Percentiles rank a stretch among this genome's conserved stretches.
These are phyloP conservation scores for Lasiosphaeriaceae sp. DNA, from an alignment of 495 filamentous ascomycete genomes.

Conservation along the genomic window DNA sequence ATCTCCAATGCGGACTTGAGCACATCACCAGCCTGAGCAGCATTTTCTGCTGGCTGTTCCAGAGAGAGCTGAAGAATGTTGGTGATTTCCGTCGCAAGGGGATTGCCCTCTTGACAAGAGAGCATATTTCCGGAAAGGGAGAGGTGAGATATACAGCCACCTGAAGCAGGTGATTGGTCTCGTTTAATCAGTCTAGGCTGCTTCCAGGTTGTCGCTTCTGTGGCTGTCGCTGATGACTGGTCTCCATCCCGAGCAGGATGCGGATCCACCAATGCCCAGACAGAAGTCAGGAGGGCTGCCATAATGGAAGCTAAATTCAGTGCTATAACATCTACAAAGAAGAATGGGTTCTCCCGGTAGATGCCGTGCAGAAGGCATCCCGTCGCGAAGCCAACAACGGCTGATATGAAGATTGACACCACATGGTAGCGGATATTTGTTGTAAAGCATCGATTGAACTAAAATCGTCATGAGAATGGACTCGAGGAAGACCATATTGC, in stretches of 20 bases:
- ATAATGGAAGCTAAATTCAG: constrained; percentile 12
- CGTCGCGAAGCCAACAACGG: constrained; percentile 16
- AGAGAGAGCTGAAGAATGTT: too few relatives aligned
- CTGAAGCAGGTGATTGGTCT: too few relatives aligned
- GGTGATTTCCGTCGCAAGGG: too few relatives aligned
- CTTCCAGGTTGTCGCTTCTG: constrained; percentile 1
- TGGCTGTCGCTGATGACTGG: neutral
- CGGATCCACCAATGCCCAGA: constrained; percentile 18
- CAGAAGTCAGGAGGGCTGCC: constrained; percentile 14
- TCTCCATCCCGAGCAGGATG: too few relatives aligned
- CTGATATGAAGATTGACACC: constrained; percentile 16
- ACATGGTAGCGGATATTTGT: constrained; percentile 19
- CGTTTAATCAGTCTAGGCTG: constrained; percentile 5
- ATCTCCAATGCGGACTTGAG: too few relatives aligned
- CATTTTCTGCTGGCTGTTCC: too few relatives aligned
- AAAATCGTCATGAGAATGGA: too few relatives aligned
- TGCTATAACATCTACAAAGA: constrained; percentile 18
- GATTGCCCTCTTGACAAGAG: too few relatives aligned
- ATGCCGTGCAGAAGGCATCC: constrained; percentile 18
- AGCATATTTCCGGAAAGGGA: too few relatives aligned
- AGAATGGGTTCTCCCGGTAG: neutral
- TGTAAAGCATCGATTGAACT: constrained; percentile 32
- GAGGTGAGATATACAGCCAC: too few relatives aligned
- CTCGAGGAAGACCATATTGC: too few relatives aligned
- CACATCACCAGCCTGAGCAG: too few relatives aligned